Percentiles rank a stretch among this genome's conserved stretches.
Evolutionary conservation across 73 alveolate genomes (phyloP).

Genomic region (Paramecium tetraurelia): DNA sequence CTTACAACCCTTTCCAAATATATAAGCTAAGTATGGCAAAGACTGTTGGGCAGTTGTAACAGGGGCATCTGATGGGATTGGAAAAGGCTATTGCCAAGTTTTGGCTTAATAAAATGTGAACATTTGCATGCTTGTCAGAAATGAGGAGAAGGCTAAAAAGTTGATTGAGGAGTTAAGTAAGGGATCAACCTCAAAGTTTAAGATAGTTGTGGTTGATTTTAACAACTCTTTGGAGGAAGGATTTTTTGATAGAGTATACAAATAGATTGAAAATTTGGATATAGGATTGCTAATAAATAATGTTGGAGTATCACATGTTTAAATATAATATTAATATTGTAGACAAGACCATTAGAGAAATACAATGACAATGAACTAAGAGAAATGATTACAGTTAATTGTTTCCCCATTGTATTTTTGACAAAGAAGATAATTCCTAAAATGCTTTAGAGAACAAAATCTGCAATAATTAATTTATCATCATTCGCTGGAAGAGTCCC

Average conservation of each 20-base stretch:
- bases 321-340: neutral
- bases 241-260: neutral
- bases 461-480: conserved; percentile 48
- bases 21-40: conserved; percentile 19
- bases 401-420: conserved; percentile 17
- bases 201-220: conserved; percentile 5
- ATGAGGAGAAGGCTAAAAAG: conserved; percentile 15
- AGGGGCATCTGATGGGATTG: conserved; percentile 80
- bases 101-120: conserved; percentile 73
- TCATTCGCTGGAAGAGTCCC: conserved; percentile 58
- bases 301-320: conserved; percentile 43
- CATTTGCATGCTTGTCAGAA: conserved; percentile 69
- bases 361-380: neutral
- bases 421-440: neutral
- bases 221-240: conserved; percentile 9
- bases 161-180: neutral
- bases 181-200: neutral
- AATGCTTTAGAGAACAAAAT: conserved; percentile 36
- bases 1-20: conserved; percentile 32
- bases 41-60: conserved; percentile 79
- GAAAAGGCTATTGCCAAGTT: conserved; percentile 65
- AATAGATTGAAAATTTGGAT: conserved; percentile 16
- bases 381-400: conserved; percentile 26
- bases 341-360: conserved; percentile 11
- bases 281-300: conserved; percentile 27